Percentiles rank a stretch among this genome's conserved stretches.
Evolutionary conservation across 306 rosid species (phyloP).

Genomic region (Dalbergia cultrata): DNA sequence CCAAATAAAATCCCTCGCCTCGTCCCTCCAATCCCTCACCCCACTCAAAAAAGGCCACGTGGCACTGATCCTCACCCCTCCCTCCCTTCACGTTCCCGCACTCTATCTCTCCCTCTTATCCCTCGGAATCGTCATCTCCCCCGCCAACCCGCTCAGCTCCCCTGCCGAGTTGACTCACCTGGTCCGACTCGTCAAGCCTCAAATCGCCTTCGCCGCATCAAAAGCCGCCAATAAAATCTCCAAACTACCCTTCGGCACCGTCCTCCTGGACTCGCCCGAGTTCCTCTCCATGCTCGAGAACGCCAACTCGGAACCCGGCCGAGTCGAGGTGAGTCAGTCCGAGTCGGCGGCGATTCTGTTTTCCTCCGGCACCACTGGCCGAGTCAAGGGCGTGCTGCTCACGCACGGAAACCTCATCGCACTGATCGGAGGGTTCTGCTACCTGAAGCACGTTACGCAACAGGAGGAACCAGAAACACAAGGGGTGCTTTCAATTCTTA

Average conservation of each 20-base stretch:
- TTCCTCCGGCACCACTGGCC: slow-evolving; percentile 93
- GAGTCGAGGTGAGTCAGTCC: slow-evolving; percentile 54
- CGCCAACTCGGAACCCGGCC: not conserved
- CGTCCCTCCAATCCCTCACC: slow-evolving; percentile 46
- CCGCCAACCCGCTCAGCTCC: slow-evolving; percentile 77
- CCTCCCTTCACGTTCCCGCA: slow-evolving; percentile 76
- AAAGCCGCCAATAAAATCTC: slow-evolving; percentile 49
- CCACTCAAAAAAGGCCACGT: slow-evolving; percentile 73
- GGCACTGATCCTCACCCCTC: slow-evolving; percentile 75
- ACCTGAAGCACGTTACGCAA: not conserved
- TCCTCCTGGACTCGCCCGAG: slow-evolving; percentile 73
- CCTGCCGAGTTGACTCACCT: slow-evolving; percentile 70
- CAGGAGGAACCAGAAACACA: not conserved
- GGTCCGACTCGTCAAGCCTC: slow-evolving; percentile 61
- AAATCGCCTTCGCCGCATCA: slow-evolving; percentile 69
- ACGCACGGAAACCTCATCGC: slow-evolving; percentile 79
- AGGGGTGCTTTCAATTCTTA: not conserved
- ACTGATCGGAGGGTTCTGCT: slow-evolving; percentile 47
- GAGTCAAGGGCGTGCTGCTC: slow-evolving; percentile 75
- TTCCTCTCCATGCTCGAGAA: slow-evolving; percentile 66
- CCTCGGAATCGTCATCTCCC: slow-evolving; percentile 71
- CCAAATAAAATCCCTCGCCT: slow-evolving; percentile 63
- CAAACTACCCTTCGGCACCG: slow-evolving; percentile 45
- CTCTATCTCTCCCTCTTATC: slow-evolving; percentile 78
- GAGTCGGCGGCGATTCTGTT: slow-evolving; percentile 78